Evolutionary conservation across 2,329 filamentous ascomycete species (phyloP).

Genomic region (Teratosphaeria viscida): DNA sequence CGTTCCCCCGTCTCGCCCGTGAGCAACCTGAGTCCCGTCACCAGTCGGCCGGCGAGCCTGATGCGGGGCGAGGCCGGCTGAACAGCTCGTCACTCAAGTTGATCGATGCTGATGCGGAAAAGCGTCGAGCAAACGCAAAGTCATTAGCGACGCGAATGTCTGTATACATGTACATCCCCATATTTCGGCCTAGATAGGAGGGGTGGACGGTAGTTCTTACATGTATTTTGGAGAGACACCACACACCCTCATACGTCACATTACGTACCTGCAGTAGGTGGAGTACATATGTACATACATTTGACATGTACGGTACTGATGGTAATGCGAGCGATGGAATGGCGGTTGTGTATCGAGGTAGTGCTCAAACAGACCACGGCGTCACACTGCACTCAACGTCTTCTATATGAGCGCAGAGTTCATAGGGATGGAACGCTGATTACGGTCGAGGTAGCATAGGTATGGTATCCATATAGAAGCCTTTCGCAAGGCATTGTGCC

Average conservation of each 20-base stretch:
- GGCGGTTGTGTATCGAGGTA: background rate
- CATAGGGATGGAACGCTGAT: conserved; percentile 33
- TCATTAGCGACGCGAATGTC: too few species aligned
- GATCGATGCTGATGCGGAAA: too few species aligned
- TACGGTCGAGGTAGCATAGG: conserved; percentile 20
- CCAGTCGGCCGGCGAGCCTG: conserved; percentile 1
- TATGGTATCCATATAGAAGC: background rate
- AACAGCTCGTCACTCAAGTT: background rate
- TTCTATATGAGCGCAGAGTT: conserved; percentile 24
- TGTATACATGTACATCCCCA: too few species aligned
- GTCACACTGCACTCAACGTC: background rate
- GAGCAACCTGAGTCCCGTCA: conserved; percentile 1
- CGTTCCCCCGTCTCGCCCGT: conserved; percentile 3
- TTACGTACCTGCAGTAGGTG: background rate
- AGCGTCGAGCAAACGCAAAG: too few species aligned
- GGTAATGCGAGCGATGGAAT: too few species aligned
- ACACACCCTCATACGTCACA: background rate
- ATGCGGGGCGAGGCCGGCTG: background rate
- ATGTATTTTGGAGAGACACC: background rate
- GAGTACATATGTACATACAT: background rate
- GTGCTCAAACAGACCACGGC: background rate
- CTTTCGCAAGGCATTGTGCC: background rate
- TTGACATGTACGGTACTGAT: too few species aligned
- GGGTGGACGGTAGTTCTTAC: too few species aligned
- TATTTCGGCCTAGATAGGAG: too few species aligned